Percentiles rank a stretch among this genome's conserved stretches.
Conservation (phyloP, 2,329 filamentous ascomycete genomes). For the Pseudocercospora eumusae region DNA sequence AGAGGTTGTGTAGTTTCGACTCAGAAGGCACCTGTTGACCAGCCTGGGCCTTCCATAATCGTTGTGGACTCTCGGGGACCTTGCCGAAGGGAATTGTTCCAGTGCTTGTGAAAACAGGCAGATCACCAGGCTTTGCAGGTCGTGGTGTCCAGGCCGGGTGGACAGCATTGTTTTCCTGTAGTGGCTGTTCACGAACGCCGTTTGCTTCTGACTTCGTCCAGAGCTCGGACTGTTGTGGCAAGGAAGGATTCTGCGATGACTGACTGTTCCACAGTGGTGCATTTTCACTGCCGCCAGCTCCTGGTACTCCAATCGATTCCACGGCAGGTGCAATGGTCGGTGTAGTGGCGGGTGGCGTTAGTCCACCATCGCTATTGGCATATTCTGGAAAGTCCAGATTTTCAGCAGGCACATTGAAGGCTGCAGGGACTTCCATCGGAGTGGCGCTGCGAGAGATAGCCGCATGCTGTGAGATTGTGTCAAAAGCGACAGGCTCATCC, state of each 20-base stretch:
- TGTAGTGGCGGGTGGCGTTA: neutral
- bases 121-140: constrained; percentile 11
- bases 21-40: neutral
- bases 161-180: neutral
- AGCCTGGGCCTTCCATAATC: constrained; percentile 4
- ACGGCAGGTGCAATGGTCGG: neutral
- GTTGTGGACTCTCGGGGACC: constrained; percentile 11
- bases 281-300: neutral
- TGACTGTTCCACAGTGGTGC: neutral
- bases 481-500: neutral
- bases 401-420: constrained; percentile 11
- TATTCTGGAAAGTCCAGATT: constrained; percentile 17
- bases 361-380: constrained; percentile 3
- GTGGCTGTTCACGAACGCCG: neutral
- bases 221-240: neutral
- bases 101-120: constrained; percentile 38
- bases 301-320: neutral
- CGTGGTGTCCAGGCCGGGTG: constrained; percentile 6
- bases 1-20: neutral
- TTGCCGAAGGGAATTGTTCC: constrained; percentile 39
- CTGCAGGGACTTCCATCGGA: constrained; percentile 6
- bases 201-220: constrained; percentile 3
- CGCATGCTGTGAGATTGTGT: neutral
- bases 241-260: neutral
- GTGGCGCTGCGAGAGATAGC: constrained; percentile 2